These are phyloP conservation scores for Saccharomyces hybrid DNA, from an alignment of 1,139 yeast genomes.

Conservation along the genomic window DNA sequence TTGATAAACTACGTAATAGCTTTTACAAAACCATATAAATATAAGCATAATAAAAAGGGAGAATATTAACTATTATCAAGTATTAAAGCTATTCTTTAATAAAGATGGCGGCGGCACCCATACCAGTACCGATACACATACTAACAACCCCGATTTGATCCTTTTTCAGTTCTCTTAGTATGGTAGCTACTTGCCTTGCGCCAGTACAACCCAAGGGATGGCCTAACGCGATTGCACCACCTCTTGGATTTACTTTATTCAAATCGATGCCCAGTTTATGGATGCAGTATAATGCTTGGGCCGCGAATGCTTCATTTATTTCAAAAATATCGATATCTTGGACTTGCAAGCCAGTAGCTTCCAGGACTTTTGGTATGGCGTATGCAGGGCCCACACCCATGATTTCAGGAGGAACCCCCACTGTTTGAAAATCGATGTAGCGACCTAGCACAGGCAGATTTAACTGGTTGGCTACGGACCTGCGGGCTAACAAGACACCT, in stretches of 20 bases:
- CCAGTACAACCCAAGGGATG: slow-evolving; percentile 97
- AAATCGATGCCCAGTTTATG: slow-evolving; percentile 56
- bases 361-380: slow-evolving; percentile 78
- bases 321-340: slow-evolving; percentile 71
- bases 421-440: slow-evolving; percentile 65
- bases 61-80: background rate
- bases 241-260: slow-evolving; percentile 76
- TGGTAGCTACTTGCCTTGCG: slow-evolving; percentile 87
- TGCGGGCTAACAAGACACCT: slow-evolving; percentile 74
- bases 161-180: slow-evolving; percentile 66
- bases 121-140: slow-evolving; percentile 97
- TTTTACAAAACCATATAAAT: slow-evolving; percentile 2
- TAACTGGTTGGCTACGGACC: slow-evolving; percentile 75
- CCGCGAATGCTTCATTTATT: slow-evolving; percentile 94
- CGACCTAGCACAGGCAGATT: slow-evolving; percentile 64
- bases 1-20: slow-evolving; percentile 5
- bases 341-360: slow-evolving; percentile 52
- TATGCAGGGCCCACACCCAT: slow-evolving; percentile 97
- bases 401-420: slow-evolving; percentile 92
- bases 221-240: slow-evolving; percentile 95
- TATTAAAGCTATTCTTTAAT: slow-evolving; percentile 47
- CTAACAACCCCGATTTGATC: slow-evolving; percentile 87
- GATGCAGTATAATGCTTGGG: slow-evolving; percentile 78
- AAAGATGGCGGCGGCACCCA: slow-evolving; percentile 92
- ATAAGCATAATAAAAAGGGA: background rate